These are phyloP conservation scores for Melastoma candidum DNA, from an alignment of 441 rosid genomes.

Conservation along the genomic window DNA sequence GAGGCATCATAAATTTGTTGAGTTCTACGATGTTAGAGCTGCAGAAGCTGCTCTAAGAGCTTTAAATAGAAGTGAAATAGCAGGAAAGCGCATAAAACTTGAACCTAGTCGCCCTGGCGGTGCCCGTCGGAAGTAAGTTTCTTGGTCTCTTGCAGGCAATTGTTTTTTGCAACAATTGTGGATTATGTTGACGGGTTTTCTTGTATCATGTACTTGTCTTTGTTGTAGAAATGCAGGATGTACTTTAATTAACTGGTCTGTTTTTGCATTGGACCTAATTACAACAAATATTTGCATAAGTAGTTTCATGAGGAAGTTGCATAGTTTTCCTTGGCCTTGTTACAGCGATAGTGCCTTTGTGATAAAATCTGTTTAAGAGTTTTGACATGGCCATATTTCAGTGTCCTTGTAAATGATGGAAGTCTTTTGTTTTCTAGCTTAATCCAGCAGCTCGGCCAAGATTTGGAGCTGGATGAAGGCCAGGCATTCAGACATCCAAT, in stretches of 20 bases:
- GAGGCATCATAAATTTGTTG: constrained; percentile 36
- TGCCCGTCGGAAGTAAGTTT: constrained; percentile 36
- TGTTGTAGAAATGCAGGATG: too few relatives aligned
- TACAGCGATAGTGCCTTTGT: too few relatives aligned
- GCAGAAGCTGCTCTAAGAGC: constrained; percentile 45
- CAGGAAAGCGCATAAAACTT: constrained; percentile 44
- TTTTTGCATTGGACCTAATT: too few relatives aligned
- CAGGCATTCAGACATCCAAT: constrained; percentile 49
- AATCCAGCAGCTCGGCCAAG: constrained; percentile 57
- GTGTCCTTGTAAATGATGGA: too few relatives aligned
- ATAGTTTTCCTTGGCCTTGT: too few relatives aligned
- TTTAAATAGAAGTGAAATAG: constrained; percentile 32
- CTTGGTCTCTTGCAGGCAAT: constrained; percentile 1
- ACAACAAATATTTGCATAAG: too few relatives aligned
- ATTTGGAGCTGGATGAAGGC: constrained; percentile 62
- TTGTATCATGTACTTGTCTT: too few relatives aligned
- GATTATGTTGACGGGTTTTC: background rate
- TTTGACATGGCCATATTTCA: too few relatives aligned
- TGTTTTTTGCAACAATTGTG: background rate
- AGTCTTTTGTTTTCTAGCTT: constrained; percentile 29
- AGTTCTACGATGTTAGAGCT: constrained; percentile 57
- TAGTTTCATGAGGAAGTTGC: too few relatives aligned
- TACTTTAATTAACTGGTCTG: too few relatives aligned
- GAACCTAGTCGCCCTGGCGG: constrained; percentile 34
- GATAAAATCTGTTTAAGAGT: too few relatives aligned